A percentile compares a stretch with the other conserved stretches of the same genome.
Conservation (phyloP, 1,284 basidiomycete genomes). For the Fomitopsis palustris region DNA sequence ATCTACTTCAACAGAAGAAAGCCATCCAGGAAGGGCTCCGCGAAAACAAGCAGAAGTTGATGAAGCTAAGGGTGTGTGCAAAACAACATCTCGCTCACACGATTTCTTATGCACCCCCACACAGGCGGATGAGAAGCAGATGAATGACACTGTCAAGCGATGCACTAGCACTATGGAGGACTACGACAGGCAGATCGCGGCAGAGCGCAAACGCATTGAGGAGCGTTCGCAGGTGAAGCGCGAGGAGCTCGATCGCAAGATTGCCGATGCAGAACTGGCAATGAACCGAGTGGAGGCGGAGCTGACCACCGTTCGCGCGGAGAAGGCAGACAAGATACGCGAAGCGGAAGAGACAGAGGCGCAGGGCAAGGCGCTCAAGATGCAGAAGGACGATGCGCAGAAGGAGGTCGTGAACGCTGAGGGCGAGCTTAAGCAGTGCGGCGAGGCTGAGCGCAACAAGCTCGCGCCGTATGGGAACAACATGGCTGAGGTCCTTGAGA, state of each 20-base stretch:
- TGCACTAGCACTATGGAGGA: conserved; percentile 45
- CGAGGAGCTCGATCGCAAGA: conserved; percentile 48
- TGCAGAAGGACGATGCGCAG: conserved; percentile 2
- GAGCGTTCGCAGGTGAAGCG: conserved; percentile 57
- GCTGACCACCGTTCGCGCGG: conserved; percentile 33
- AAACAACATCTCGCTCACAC: conserved; percentile 11
- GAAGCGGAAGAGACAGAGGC: conserved; percentile 33
- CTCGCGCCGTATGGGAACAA: conserved; percentile 63
- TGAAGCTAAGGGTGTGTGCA: conserved; percentile 39
- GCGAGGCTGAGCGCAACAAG: conserved; percentile 48
- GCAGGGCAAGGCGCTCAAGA: conserved; percentile 30
- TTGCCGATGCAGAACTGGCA: conserved; percentile 39
- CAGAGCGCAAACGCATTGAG: conserved; percentile 54
- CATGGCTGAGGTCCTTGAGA: conserved; percentile 56
- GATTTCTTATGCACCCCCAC: not conserved
- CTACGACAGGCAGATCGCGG: conserved; percentile 49
- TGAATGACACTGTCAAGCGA: conserved; percentile 39
- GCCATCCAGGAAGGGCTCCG: conserved; percentile 44
- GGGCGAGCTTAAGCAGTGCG: conserved; percentile 44
- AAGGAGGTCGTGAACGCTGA: conserved; percentile 40
- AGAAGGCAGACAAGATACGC: conserved; percentile 30
- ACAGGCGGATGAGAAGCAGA: conserved; percentile 27
- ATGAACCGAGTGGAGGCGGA: conserved; percentile 20
- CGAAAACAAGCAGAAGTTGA: conserved; percentile 42
- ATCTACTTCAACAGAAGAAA: conserved; percentile 43